Evolutionary conservation across 192 early-diverging fungal species (phyloP), one percentile per base, ranked within the genome.

Genomic region (Podila verticillata): DNA sequence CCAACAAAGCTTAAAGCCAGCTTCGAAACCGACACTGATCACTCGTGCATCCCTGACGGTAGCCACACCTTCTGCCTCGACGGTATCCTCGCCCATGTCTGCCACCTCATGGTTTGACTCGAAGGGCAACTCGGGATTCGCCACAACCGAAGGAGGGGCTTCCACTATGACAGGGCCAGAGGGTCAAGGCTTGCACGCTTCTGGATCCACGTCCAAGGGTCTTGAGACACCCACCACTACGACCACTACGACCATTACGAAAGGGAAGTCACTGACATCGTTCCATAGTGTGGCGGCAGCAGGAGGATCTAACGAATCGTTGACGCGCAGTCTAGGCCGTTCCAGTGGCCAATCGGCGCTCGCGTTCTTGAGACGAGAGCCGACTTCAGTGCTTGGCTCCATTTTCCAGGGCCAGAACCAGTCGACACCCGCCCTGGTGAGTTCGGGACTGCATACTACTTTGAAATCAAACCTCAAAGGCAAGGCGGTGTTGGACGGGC

Each of bases 41-140:
- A 60, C 69, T 5, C 77, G 70, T 4, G 57, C 77, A 1, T 65
- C 61, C 17, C 20, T 80, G 13, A 48, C 77, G 20, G 77, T 64
- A 24, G 61, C 66, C 9, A 68, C 77, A 13, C 70, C 77, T 24
- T 80, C 70, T 7, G 65, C 77, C 1, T 80, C 77, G 12, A 80
- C 70, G 7, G 66, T 80, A 22, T 80, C 77, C 7, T 80, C 77
- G 7, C 77, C 77, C 22, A 64, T 80, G 59, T 80, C 77, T 15
- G 26, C 70, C 5, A 65, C 69, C 7, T 80, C 77, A 9, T 80
- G 77, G 77, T 62, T 80, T 57, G 77, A 80, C 32, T 44, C 65
- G 0, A 58, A 54, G 4, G 59, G 65, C 5, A 32, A 22, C 56
- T 72, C 77, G 5, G 69, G 68, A 4, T 57, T 47, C 5, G 20